Evolutionary conservation across 371 early-diverging fungal species (phyloP).

Genomic region (Mortierella sp.): DNA sequence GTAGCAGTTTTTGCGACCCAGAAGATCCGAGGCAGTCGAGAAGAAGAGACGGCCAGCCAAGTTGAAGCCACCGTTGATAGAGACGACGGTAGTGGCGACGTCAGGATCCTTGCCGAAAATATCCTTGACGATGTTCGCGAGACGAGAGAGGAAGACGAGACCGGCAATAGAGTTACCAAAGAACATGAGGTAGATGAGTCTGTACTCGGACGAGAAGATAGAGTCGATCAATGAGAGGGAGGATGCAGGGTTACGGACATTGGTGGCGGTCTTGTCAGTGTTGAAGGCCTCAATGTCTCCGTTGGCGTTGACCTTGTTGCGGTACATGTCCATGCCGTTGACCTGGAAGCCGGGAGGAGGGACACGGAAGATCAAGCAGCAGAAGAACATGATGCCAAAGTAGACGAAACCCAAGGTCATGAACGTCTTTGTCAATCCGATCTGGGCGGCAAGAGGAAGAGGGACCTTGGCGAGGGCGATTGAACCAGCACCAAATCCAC

Average conservation of each 20-base stretch:
- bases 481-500: slow-evolving; percentile 82
- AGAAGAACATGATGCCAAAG: slow-evolving; percentile 59
- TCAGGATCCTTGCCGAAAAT: slow-evolving; percentile 62
- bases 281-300: slow-evolving; percentile 30
- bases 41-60: slow-evolving; percentile 72
- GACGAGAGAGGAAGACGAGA: slow-evolving; percentile 74
- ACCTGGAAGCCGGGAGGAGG: slow-evolving; percentile 77
- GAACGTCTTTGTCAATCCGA: slow-evolving; percentile 68
- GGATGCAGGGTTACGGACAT: slow-evolving; percentile 31
- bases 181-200: slow-evolving; percentile 72
- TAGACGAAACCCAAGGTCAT: slow-evolving; percentile 62
- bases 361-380: slow-evolving; percentile 66
- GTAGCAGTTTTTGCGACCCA: slow-evolving; percentile 73
- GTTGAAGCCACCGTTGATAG: slow-evolving; percentile 75
- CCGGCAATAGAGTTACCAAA: slow-evolving; percentile 70
- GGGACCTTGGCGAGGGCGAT: slow-evolving; percentile 73
- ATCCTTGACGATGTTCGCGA: slow-evolving; percentile 66
- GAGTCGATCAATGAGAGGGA: slow-evolving; percentile 65
- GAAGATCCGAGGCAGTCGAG: slow-evolving; percentile 66
- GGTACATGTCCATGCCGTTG: slow-evolving; percentile 68
- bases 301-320: slow-evolving; percentile 57
- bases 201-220: slow-evolving; percentile 66
- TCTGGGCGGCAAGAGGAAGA: slow-evolving; percentile 60
- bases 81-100: slow-evolving; percentile 66
- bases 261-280: slow-evolving; percentile 21